Conservation (phyloP, 139 green algal genomes). For the Chlamydomonas eustigma region DNA sequence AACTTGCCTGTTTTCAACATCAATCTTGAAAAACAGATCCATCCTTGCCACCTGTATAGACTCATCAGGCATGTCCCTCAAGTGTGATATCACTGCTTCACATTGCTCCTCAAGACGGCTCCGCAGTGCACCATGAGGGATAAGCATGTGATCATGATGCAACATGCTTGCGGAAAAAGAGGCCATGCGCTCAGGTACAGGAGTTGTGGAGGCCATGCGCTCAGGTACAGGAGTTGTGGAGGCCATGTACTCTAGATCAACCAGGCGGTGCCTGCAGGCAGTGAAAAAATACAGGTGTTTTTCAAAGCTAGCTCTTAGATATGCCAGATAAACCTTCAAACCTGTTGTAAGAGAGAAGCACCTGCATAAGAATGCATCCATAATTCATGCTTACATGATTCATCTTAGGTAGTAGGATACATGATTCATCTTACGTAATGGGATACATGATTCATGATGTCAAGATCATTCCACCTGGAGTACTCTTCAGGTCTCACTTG, state of each 20-base stretch:
- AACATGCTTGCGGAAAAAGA: background rate
- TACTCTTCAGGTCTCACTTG: too few relatives aligned
- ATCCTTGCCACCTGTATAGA: conserved; percentile 23
- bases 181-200: background rate
- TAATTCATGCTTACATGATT: too few relatives aligned
- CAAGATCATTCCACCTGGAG: too few relatives aligned
- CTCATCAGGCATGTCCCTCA: conserved; percentile 24
- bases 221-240: background rate
- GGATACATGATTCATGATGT: too few relatives aligned
- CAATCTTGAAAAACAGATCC: conserved; percentile 39
- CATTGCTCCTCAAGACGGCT: conserved; percentile 6
- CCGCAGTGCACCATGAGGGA: background rate
- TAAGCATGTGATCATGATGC: background rate
- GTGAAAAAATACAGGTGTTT: too few relatives aligned
- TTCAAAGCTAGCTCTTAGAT: too few relatives aligned
- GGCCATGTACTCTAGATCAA: background rate
- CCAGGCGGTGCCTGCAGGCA: too few relatives aligned
- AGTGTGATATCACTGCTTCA: conserved; percentile 28
- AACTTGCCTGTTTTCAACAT: conserved; percentile 20
- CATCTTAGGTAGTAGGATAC: too few relatives aligned
- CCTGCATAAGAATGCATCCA: too few relatives aligned
- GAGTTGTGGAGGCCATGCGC: background rate
- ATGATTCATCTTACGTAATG: too few relatives aligned
- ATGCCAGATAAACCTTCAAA: too few relatives aligned
- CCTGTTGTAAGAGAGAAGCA: too few relatives aligned